Evolutionary conservation across 164 flowering plant genomes (phyloP).

Genomic region (Vitis rupestris): DNA sequence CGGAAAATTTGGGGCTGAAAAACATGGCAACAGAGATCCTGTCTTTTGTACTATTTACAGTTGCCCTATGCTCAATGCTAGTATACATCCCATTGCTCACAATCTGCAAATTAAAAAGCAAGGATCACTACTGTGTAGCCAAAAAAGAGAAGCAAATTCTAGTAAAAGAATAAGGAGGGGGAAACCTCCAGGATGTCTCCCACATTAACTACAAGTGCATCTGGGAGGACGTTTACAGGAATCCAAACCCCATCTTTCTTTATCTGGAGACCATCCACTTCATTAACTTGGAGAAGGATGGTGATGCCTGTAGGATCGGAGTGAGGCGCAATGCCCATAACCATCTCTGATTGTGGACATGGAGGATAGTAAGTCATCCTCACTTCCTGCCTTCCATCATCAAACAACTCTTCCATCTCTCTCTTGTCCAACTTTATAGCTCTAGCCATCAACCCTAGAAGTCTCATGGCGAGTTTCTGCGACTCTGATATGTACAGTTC

Average conservation of each 20-base stretch:
- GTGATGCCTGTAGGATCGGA: too few relatives aligned
- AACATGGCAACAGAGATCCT: conserved; percentile 27
- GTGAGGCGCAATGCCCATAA: too few relatives aligned
- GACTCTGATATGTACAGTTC: background rate
- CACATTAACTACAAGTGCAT: too few relatives aligned
- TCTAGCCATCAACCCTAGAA: background rate
- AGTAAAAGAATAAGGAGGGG: too few relatives aligned
- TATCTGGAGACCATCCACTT: too few relatives aligned
- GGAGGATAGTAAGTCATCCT: too few relatives aligned
- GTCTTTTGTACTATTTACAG: conserved; percentile 17
- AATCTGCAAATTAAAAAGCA: conserved; percentile 10
- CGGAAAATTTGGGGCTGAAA: conserved; percentile 1
- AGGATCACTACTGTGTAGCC: too few relatives aligned
- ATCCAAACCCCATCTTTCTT: background rate
- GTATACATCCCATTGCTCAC: conserved; percentile 24
- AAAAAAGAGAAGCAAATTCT: too few relatives aligned
- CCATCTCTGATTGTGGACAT: too few relatives aligned
- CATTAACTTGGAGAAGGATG: too few relatives aligned
- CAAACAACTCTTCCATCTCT: conserved; percentile 3
- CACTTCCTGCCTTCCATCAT: conserved; percentile 2
- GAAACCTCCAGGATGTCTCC: too few relatives aligned
- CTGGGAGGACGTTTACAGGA: too few relatives aligned
- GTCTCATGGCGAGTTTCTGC: background rate
- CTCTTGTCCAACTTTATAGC: background rate
- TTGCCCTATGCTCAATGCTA: conserved; percentile 27